phyloP scores from a whole-genome alignment of 345 rosid species.

The Pistacia atlantica region DNA sequence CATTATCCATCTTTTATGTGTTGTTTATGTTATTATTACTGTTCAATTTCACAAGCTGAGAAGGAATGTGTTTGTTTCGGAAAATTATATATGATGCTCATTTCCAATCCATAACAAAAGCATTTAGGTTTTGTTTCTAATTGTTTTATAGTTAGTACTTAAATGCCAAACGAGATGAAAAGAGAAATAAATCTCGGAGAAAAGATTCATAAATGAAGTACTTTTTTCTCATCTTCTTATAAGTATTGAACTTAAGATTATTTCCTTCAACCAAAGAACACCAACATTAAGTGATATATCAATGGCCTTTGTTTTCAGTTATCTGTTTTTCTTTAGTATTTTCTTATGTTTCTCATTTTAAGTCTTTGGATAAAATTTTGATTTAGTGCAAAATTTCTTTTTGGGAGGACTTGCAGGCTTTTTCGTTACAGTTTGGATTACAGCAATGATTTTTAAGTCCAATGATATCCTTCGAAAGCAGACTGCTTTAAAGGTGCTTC shows the following conservation, averaged over 20 bases:
- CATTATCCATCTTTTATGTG: background rate
- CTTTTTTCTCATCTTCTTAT: too few relatives aligned
- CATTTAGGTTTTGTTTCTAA: background rate
- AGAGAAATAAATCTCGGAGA: background rate
- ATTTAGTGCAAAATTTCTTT: background rate
- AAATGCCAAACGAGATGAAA: background rate
- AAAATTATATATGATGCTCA: background rate
- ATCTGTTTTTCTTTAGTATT: background rate
- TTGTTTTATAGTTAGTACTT: background rate
- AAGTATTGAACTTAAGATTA: too few relatives aligned
- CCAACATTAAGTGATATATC: too few relatives aligned
- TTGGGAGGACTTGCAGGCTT: slow-evolving; percentile 41
- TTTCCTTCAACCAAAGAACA: too few relatives aligned
- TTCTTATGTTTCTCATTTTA: background rate
- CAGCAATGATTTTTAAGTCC: slow-evolving; percentile 58
- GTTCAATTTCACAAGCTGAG: background rate
- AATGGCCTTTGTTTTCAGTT: background rate
- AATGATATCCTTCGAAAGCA: slow-evolving; percentile 60
- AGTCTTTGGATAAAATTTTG: background rate
- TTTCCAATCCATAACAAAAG: background rate
- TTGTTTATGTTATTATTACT: background rate
- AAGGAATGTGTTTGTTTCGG: background rate
- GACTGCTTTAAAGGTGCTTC: slow-evolving; percentile 58
- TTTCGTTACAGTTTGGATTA: slow-evolving; percentile 50
- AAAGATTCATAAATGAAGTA: background rate